phyloP scores from a whole-genome alignment of 192 early-diverging fungal species.

The Backusella morwellensis region DNA sequence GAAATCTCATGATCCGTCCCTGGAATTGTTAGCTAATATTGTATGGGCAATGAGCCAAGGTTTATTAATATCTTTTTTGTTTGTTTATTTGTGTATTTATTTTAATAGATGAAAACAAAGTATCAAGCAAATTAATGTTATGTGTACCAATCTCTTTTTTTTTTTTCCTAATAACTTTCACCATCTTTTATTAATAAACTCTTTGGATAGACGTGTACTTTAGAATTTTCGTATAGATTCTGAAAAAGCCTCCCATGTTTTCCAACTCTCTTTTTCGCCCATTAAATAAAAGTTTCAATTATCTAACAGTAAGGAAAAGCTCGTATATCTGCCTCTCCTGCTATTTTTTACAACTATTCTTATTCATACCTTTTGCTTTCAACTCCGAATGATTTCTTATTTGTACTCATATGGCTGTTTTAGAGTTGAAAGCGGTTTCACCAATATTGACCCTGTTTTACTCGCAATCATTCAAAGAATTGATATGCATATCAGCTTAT shows the following conservation, averaged over 20 bases:
- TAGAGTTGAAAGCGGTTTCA: not conserved
- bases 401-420: not conserved
- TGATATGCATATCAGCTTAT: not conserved
- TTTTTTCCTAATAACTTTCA: not conserved
- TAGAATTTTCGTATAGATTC: not conserved
- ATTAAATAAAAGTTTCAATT: not conserved
- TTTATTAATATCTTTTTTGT: not conserved
- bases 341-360: not conserved
- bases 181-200: not conserved
- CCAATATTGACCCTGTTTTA: not conserved
- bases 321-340: not conserved
- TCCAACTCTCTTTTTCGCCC: not conserved
- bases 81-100: not conserved
- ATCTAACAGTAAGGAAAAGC: not conserved
- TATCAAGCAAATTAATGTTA: not conserved
- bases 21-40: not conserved
- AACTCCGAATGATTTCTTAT: not conserved
- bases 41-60: not conserved
- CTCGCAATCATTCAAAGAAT: not conserved
- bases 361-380: not conserved
- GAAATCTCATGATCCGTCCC: slow-evolving; percentile 2
- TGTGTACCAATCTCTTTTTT: not conserved
- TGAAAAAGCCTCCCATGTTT: not conserved
- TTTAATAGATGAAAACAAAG: not conserved
- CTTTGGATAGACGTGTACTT: not conserved